Base-by-base conservation (phyloP, 768 basidiomycete genomes). In the Saitozyma sp. region DNA sequence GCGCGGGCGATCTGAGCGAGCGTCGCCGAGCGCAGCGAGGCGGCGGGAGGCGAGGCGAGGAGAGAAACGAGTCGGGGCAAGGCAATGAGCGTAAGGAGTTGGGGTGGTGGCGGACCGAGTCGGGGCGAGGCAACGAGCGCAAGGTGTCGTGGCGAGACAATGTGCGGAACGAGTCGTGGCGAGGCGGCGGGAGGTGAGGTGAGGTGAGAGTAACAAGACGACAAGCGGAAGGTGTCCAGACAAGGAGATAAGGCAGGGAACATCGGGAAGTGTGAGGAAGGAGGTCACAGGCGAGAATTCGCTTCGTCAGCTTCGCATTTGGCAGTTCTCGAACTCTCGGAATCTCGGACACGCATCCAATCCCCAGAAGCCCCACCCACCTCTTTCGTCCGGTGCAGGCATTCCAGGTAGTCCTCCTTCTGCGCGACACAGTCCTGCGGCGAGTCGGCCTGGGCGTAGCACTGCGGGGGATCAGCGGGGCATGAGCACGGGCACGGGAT, bases 381-480 rank as follows among this genome's bases (percentile, higher is more conserved):
- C 86, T 92, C 91, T 80, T 93, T 89, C 37, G 85, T 86, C 74
- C 88, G 86, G 78, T 95, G 92, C 61, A 97, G 81, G 79, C 94
- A 96, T 78, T 94, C 92, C 59, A 94, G 75, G 81, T 97, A 97
- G 79, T 95, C 93, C 65, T 89, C 89, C 55, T 85, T 85, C 64
- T 86, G 87, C 14, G 84, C 80, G 14, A 83, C 82, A 79, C 94
- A 97, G 71, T 89, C 83, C 54, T 80, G 79, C 0, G 93, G 92
- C 51, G 82, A 82, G 71, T 92, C 89, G 45, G 92, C 85, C 61
- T 85, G 83, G 6, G 89, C 88, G 76, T 94, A 96, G 81, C 93
- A 97, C 90, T 94, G 63, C 11, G 13, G 39, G 4, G 49, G 0
- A 43, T 59, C 54, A 64, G 57, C 57, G 9, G n/a, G 9, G n/a